Base-by-base conservation (phyloP, 1,284 basidiomycete genomes). In the Malassezia furfur region DNA sequence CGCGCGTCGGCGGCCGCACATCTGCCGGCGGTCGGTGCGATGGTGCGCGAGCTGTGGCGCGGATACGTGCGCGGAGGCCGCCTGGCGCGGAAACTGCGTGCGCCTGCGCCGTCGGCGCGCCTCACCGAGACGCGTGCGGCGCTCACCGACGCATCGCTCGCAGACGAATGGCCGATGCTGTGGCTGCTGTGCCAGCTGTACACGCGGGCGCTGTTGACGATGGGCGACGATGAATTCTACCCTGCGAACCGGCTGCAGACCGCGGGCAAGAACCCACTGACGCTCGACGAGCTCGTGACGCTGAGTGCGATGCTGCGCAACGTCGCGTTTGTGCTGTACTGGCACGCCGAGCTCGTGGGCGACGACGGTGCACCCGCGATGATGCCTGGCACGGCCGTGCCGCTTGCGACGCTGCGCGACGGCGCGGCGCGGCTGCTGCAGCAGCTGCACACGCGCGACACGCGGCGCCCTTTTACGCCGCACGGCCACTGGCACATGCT, bases 161-260 rank as follows among this genome's bases (percentile, higher is more conserved):
- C 49, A 12, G 31, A 50, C 11, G 63, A 66, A 28, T 78, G 77
- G 77, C 63, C 84, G 0, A 79, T 86, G 1, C 77, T 98, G 1
- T 77, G 96, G 2, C 81, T 96, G 47, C 81, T 96, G 3, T 81
- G 83, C 7, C 86, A 91, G 53, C 76, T 96, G 17, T 93, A 96
- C 74, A 82, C 83, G 2, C 86, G 93, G 61, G 83, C 85, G 11
- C 81, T 98, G 17, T 79, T 91, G 37, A 89, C 91, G 0, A 87
- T 98, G 79, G 88, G 88, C 2, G 94, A 98, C 65, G 93, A 96
- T 74, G 93, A 98, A 75, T 96, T 98, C 77, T 91, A 91, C 71
- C 81, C 83, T 5, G 21, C 48, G 2, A 7, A 14, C 14, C 28
- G 30, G 5, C 37, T 31, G 7, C 15, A 45, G 50, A 21, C 37